Evolutionary conservation across 163 green algal genomes (phyloP).

Genomic region (Prototheca wickerhamii): DNA sequence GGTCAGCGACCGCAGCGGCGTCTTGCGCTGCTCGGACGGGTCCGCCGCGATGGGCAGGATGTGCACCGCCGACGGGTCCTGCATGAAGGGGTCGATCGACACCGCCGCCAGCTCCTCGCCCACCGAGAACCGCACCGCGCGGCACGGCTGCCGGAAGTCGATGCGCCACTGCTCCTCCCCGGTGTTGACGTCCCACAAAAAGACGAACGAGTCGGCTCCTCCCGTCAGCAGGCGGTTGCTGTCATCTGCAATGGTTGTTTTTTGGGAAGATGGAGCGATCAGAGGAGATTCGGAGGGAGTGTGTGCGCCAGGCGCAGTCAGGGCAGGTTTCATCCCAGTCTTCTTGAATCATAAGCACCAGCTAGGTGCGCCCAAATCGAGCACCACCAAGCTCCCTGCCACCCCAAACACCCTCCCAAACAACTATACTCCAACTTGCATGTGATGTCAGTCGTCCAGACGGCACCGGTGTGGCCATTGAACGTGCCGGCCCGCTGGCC

Average conservation of each 20-base stretch:
- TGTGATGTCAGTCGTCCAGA: constrained; percentile 89
- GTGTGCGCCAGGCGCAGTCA: not conserved
- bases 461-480: constrained; percentile 89
- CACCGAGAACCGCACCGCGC: constrained; percentile 65
- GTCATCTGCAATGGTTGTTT: constrained; percentile 44
- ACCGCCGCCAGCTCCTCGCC: constrained; percentile 80
- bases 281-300: not conserved
- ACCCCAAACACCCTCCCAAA: not conserved
- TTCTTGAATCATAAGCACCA: too few relatives aligned
- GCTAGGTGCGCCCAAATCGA: too few relatives aligned
- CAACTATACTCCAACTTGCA: constrained; percentile 43
- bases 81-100: constrained; percentile 92
- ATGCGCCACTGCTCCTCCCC: constrained; percentile 71
- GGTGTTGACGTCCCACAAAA: constrained; percentile 59
- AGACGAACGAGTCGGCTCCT: constrained; percentile 74
- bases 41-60: constrained; percentile 81
- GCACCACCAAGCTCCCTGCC: not conserved
- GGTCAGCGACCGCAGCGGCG: constrained; percentile 44
- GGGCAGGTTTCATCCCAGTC: too few relatives aligned
- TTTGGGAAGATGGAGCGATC: not conserved
- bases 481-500: constrained; percentile 89
- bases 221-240: constrained; percentile 72
- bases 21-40: constrained; percentile 49
- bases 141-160: constrained; percentile 72
- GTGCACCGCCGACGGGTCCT: constrained; percentile 61